phyloP scores from a whole-genome alignment of 148 eudicot species.

The Rhododendron ovatum region DNA sequence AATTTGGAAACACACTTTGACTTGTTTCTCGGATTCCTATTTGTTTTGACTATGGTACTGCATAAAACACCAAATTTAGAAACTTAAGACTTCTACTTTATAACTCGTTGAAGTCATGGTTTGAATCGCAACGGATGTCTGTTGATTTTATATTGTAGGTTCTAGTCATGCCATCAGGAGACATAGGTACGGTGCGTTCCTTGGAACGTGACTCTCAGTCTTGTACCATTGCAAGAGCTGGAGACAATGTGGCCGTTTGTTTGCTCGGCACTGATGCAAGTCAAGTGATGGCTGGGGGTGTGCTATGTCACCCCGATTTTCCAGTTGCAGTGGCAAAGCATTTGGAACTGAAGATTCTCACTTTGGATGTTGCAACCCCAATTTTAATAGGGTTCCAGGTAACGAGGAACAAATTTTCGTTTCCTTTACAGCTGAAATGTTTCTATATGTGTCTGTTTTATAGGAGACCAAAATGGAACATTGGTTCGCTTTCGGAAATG shows the following conservation, averaged over 20 bases:
- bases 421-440: background rate
- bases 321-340: slow-evolving; percentile 69
- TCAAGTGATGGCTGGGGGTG: slow-evolving; percentile 74
- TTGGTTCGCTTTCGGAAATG: background rate
- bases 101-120: background rate
- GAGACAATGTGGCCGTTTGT: slow-evolving; percentile 78
- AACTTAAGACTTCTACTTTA: background rate
- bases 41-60: background rate
- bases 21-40: background rate
- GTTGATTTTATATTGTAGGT: slow-evolving; percentile 42
- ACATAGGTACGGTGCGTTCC: slow-evolving; percentile 62
- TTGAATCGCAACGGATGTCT: background rate
- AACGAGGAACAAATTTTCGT: background rate
- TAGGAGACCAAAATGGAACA: background rate
- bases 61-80: background rate
- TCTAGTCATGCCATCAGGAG: slow-evolving; percentile 83
- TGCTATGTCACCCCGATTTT: slow-evolving; percentile 90
- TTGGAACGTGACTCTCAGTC: slow-evolving; percentile 71
- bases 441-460: background rate
- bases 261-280: slow-evolving; percentile 68
- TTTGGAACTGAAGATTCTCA: slow-evolving; percentile 79
- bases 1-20: background rate
- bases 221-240: slow-evolving; percentile 79
- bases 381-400: slow-evolving; percentile 88
- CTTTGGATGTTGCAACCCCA: slow-evolving; percentile 67